A percentile compares a stretch with the other conserved stretches of the same genome.
phyloP scores from a whole-genome alignment of 371 early-diverging fungal genomes.

The Mucor plumbeus region DNA sequence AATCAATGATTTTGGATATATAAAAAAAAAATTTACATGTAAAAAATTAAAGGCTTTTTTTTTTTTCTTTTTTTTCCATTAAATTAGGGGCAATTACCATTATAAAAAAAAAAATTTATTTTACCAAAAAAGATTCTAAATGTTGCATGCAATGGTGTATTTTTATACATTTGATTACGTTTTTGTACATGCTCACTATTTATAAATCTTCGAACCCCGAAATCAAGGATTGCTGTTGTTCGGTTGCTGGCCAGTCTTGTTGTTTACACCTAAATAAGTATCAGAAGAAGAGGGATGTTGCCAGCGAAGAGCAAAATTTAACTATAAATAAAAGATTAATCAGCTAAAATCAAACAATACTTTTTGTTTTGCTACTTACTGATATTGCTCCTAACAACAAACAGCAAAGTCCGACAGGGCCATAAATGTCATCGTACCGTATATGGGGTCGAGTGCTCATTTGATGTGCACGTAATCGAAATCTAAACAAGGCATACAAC shows the following conservation, averaged over 20 bases:
- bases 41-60: neutral
- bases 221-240: conserved; percentile 2
- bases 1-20: neutral
- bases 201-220: neutral
- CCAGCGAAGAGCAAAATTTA: conserved; percentile 30
- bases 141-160: neutral
- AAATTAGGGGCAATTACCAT: neutral
- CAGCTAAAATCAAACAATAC: neutral
- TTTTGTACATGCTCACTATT: neutral
- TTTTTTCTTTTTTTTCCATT: neutral
- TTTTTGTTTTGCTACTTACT: conserved; percentile 15
- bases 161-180: neutral
- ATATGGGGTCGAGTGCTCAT: conserved; percentile 34
- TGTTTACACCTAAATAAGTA: conserved; percentile 25
- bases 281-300: conserved; percentile 12
- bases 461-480: conserved; percentile 43
- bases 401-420: conserved; percentile 40
- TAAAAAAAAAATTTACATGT: neutral
- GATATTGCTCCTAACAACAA: conserved; percentile 35
- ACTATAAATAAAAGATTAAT: conserved; percentile 9
- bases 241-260: conserved; percentile 16
- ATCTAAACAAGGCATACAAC: conserved; percentile 39
- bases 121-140: neutral
- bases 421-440: conserved; percentile 46
- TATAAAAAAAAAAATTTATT: too few species aligned